Percentiles rank a stretch among this genome's conserved stretches.
Conservation (phyloP, 1,284 basidiomycete genomes). For the Sphaerobolus stellatus region DNA sequence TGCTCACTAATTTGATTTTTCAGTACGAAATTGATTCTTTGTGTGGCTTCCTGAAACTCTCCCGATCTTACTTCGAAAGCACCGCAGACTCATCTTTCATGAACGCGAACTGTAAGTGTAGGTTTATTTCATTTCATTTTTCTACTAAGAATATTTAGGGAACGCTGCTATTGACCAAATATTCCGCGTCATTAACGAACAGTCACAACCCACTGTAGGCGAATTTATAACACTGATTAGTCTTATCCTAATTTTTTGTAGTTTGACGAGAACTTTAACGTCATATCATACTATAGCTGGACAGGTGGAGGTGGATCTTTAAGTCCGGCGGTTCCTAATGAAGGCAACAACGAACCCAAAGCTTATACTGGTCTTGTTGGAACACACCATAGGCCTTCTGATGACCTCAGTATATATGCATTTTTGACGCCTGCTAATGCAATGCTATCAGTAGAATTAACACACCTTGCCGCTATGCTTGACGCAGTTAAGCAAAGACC, state of each 20-base stretch:
- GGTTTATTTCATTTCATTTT: conserved; percentile 3
- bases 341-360: conserved; percentile 37
- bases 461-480: conserved; percentile 58
- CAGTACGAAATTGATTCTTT: conserved; percentile 77
- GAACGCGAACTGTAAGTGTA: conserved; percentile 59
- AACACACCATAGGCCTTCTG: conserved; percentile 74
- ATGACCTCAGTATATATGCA: conserved; percentile 69
- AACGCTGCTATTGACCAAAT: conserved; percentile 66
- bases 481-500: conserved; percentile 46
- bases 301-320: conserved; percentile 64
- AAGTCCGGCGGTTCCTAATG: conserved; percentile 63
- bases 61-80: conserved; percentile 65
- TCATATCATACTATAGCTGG: conserved; percentile 78
- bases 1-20: background rate
- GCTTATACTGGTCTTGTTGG: conserved; percentile 50
- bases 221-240: background rate
- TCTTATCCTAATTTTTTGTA: background rate
- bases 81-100: conserved; percentile 71
- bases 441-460: conserved; percentile 73
- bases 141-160: conserved; percentile 46
- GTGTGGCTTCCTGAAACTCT: conserved; percentile 74
- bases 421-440: conserved; percentile 77
- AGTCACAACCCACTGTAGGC: conserved; percentile 62
- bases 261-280: conserved; percentile 68
- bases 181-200: conserved; percentile 72